Evolutionary conservation across 106 monocot genomes (phyloP).

Genomic region (Apostasia ramifera): DNA sequence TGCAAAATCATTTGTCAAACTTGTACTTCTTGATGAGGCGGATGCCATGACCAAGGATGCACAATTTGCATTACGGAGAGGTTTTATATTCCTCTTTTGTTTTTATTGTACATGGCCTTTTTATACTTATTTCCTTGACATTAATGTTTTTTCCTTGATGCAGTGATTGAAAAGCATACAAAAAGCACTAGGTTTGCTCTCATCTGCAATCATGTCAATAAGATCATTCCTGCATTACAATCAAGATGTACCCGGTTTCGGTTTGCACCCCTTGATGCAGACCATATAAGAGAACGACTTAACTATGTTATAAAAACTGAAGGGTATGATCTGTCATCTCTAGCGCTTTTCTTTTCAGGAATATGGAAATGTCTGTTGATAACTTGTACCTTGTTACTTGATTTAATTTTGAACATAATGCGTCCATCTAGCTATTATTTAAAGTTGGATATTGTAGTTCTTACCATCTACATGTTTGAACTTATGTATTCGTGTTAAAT

Average conservation of each 20-base stretch:
- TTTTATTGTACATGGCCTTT: background rate
- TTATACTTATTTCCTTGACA: constrained; percentile 1
- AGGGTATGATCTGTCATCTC: constrained; percentile 40
- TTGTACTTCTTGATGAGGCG: constrained; percentile 93
- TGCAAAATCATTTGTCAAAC: constrained; percentile 64
- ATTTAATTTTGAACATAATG: constrained; percentile 18
- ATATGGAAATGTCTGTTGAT: background rate
- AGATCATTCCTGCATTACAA: constrained; percentile 96
- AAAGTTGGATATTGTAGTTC: no score
- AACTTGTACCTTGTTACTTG: constrained; percentile 3
- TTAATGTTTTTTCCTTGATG: constrained; percentile 11
- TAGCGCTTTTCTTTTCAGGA: constrained; percentile 3
- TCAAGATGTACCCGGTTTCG: constrained; percentile 96
- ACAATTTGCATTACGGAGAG: constrained; percentile 95
- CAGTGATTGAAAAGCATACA: constrained; percentile 95
- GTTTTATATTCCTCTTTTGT: constrained; percentile 24
- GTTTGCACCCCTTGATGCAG: constrained; percentile 91
- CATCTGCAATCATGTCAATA: constrained; percentile 97
- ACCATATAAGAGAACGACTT: constrained; percentile 71
- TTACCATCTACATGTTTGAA: no score
- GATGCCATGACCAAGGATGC: constrained; percentile 99
- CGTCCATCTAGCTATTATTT: no score
- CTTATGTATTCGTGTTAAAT: no score
- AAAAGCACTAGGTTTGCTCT: constrained; percentile 96
- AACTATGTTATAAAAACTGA: constrained; percentile 81